Conservation (phyloP, 139 green algal genomes). For the Klebsormidium nitens region DNA sequence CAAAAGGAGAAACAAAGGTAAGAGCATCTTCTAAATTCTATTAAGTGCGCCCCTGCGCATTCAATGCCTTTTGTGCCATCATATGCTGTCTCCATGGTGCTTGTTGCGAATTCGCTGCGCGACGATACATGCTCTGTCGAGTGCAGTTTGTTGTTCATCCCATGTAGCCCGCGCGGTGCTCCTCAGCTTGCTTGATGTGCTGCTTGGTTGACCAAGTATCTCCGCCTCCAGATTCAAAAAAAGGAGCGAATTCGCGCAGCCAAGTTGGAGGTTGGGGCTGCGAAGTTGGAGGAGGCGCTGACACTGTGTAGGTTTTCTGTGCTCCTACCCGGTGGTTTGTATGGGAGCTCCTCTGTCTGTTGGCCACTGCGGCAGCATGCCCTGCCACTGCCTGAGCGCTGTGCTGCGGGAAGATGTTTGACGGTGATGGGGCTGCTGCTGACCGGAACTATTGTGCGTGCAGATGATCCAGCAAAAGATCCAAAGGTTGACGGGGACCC, state of each 20-base stretch:
- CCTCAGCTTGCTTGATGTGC: not conserved
- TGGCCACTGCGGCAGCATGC: not conserved
- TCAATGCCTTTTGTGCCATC: not conserved
- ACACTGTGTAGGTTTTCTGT: constrained; percentile 24
- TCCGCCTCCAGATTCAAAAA: constrained; percentile 15
- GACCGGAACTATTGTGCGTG: not conserved
- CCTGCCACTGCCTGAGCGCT: not conserved
- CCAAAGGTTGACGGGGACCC: constrained; percentile 41
- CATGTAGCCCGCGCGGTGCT: too few relatives aligned
- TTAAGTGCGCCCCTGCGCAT: not conserved
- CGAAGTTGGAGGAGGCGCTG: constrained; percentile 19
- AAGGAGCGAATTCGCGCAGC: constrained; percentile 26
- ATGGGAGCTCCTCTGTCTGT: not conserved
- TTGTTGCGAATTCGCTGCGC: not conserved
- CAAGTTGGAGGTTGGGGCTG: constrained; percentile 18
- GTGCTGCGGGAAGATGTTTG: not conserved
- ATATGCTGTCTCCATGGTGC: not conserved
- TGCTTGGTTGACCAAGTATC: constrained; percentile 3
- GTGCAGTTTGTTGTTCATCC: constrained; percentile 1
- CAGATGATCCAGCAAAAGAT: constrained; percentile 40
- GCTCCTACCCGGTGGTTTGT: not conserved
- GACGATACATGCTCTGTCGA: not conserved
- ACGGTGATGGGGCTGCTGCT: not conserved
- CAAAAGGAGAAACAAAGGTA: constrained; percentile 31
- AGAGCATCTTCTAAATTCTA: not conserved